These are phyloP conservation scores for Solanum sparsipilum DNA, from an alignment of 257 asterid genomes.

Conservation along the genomic window DNA sequence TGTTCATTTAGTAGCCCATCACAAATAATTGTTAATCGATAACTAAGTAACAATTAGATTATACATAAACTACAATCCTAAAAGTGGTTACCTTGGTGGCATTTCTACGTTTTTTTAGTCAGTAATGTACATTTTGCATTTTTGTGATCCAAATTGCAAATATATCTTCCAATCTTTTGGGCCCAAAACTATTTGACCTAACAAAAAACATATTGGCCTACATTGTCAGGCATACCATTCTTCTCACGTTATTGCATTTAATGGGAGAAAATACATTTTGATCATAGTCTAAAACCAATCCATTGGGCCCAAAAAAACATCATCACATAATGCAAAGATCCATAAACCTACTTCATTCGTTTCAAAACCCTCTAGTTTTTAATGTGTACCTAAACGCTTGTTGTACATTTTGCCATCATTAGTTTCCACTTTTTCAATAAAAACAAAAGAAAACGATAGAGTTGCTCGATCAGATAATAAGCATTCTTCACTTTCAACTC, in stretches of 20 bases:
- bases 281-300: constrained; percentile 4
- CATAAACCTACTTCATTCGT: not conserved
- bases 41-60: not conserved
- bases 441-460: too few species aligned
- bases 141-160: not conserved
- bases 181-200: constrained; percentile 11
- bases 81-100: not conserved
- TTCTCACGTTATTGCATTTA: constrained; percentile 15
- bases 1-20: too few species aligned
- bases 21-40: too few species aligned
- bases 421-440: not conserved
- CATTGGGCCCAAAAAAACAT: constrained; percentile 3
- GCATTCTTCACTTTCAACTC: too few species aligned
- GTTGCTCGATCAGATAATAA: too few species aligned
- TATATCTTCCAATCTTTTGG: not conserved
- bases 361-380: not conserved
- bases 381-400: not conserved
- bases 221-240: constrained; percentile 18
- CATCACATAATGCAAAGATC: not conserved
- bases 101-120: not conserved
- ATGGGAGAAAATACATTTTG: constrained; percentile 2
- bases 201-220: constrained; percentile 6
- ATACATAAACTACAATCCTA: not conserved
- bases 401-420: not conserved
- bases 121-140: not conserved